Conservation (phyloP, 2,329 filamentous ascomycete genomes). For the Ophiostoma triangulosporum region DNA sequence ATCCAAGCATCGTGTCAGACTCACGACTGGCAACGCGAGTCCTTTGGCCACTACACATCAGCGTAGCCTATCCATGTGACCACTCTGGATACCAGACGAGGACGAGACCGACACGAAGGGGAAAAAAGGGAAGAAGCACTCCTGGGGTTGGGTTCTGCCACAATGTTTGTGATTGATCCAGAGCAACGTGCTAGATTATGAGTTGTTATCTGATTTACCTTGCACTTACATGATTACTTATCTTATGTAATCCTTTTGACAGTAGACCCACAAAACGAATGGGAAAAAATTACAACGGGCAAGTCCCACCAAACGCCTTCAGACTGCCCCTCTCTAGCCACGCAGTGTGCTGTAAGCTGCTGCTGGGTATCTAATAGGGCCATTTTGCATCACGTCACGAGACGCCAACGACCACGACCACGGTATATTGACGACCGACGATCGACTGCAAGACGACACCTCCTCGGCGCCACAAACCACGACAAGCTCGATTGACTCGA, state of each 20-base stretch:
- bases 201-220: too few relatives aligned
- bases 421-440: background rate
- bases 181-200: too few relatives aligned
- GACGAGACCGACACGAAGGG: background rate
- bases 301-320: background rate
- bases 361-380: background rate
- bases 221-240: background rate
- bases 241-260: background rate
- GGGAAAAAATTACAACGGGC: background rate
- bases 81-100: constrained; percentile 15
- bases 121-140: background rate
- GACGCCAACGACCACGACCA: background rate
- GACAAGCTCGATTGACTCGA: background rate
- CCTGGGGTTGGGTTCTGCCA: background rate
- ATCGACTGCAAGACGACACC: background rate
- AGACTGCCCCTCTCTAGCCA: background rate
- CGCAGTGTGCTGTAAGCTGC: background rate
- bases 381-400: background rate
- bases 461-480: background rate
- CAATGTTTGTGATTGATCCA: background rate
- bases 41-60: constrained; percentile 17
- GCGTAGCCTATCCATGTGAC: constrained; percentile 20
- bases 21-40: constrained; percentile 1
- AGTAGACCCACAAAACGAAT: background rate
- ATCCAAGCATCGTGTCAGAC: background rate